Evolutionary conservation across 139 green algal genomes (phyloP), one percentile per base, ranked within the genome.

Genomic region (Astrephomene gubernaculifera): DNA sequence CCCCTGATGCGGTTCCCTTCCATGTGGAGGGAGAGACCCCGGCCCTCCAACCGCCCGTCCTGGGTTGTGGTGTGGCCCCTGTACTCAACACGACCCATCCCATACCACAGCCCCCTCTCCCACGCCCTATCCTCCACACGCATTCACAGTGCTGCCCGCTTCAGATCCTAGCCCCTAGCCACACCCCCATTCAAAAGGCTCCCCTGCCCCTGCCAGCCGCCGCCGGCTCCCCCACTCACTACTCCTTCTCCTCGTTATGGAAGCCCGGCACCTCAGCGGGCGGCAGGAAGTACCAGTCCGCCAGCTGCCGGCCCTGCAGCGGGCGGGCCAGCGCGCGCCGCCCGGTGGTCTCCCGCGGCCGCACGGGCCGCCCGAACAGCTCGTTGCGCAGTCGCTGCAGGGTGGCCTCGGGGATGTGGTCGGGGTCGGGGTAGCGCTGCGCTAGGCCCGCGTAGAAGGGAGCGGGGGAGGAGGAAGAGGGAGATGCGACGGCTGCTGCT

Each of bases 241-340:
- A 89, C 45, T 89, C 85, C 14, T n/a, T n/a, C 54, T 85, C 85
- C 68, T 89, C 85, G 76, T 82, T 89, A 76, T 89, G 85, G 52
- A 83, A 76, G 54, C 85, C 85, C 8, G 85, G 85, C 43, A 82
- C n/a, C 31, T 70, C 33, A 10, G 31, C 38, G 10, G 85, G 76
- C 31, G 85, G 85, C 39, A 82, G 61, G 43, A 83, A 89, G 60
- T 86, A 89, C 68, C 69, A 89, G 54, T 71, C 61, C 8, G 85
- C 78, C 41, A 89, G 44, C 76, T 41, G 31, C 14, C 43, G 33
- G 33, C 78, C 85, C 39, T 89, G 78, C 31, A 89, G 57, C 29
- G 57, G 70, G 53, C 70, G 60, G 6, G 85, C 85, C 27, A 89
- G 78, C 36, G 76, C 76, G 7, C 85, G 78, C 29, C 85, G 67